Evolutionary conservation across 768 basidiomycete species (phyloP), one percentile per base, ranked within the genome.

Genomic region (Rhodosporidiobolus odoratus): DNA sequence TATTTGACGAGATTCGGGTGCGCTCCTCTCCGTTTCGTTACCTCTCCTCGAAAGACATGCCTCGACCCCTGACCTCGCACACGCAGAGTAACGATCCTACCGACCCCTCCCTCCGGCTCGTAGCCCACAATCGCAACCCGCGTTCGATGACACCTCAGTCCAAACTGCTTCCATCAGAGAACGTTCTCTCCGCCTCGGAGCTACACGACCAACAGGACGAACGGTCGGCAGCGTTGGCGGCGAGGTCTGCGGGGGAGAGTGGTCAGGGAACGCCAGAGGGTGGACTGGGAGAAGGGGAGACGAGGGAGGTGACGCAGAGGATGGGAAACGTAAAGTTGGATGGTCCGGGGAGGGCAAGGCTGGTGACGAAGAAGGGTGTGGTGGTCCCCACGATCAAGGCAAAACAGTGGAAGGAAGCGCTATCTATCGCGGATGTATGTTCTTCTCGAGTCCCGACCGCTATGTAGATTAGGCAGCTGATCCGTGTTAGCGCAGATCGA

Each of bases 121-220:
- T 68, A 41, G 74, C 76, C 37, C 76, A 76, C 64, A 76, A 76
- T 65, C 72, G 72, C 16, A 70, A 70, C 41, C 35, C 67, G 10
- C 17, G 40, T 2, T 41, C 45, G 17, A 32, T 21, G 30, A 23
- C 61, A 7, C 37, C 60, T 9, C 65, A 66, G 34, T 27, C 47
- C 23, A 81, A 83, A 58, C 62, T 61, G 38, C 75, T 75, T 48
- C 74, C 71, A 23, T 56, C 73, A 43, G 76, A 73, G 57, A 62
- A 34, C 32, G 72, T 73, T 41, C 50, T 73, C 15, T 47, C 74
- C 37, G 59, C 70, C 37, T 37, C 60, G 15, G 67, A 70, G 58
- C 61, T 66, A 8, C 23, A 50, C 21, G 56, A 30, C 30, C 70
- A 75, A 60, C 63, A 56, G 30, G 32, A 35, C 2, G 70, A 63